Base-by-base conservation (phyloP, 2,329 filamentous ascomycete genomes). In the Purpureocillium takamizusanense region DNA sequence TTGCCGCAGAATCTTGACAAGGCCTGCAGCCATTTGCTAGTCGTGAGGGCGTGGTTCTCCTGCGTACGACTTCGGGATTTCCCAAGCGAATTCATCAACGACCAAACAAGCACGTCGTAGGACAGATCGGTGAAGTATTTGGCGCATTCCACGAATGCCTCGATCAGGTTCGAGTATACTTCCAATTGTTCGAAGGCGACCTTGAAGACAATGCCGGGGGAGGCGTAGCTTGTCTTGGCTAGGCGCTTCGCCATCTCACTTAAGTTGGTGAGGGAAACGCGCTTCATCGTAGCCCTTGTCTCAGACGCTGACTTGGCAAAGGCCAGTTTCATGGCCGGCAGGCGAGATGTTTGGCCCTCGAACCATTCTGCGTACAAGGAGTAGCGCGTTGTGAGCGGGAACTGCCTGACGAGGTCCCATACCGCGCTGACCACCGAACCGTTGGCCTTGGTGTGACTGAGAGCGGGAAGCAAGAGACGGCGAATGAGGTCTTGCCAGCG, bases 321-420 rank as follows among this genome's bases (percentile, higher is more conserved):
- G 2, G 86, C 87, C 18, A 74, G 66, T 51, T 80, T 81, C 60
- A 97, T 83, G 34, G 87, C 80, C 4, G 87, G 83, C 18, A 83
- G 62, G 25, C 86, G 74, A 5, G 86, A 92, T 3, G 75, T 85
- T 47, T 80, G 74, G 4, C 88, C 87, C 46, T 78, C 80, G 51
- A 86, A 90, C 87, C 92, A 98, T 58, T 95, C 89, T 1, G 86
- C 79, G 55, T 98, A 98, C 53, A 98, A 85, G 35, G 78, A 80
- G 63, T 90, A 98, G 42, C 92, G 78, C 8, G 77, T 78, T 2
- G 79, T 73, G 11, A 82, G 79, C 1, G 90, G 79, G 54, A 86
- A 97, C 37, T 80, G 70, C 50, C 80, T 83, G 43, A 97, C 70
- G 11, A 98, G 71, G 39, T 83, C 80, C 70, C 86, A 98, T 2